Percentiles rank a stretch among this genome's conserved stretches.
phyloP scores from a whole-genome alignment of 805 yeast genomes.

The Pichia gijzeniarum region DNA sequence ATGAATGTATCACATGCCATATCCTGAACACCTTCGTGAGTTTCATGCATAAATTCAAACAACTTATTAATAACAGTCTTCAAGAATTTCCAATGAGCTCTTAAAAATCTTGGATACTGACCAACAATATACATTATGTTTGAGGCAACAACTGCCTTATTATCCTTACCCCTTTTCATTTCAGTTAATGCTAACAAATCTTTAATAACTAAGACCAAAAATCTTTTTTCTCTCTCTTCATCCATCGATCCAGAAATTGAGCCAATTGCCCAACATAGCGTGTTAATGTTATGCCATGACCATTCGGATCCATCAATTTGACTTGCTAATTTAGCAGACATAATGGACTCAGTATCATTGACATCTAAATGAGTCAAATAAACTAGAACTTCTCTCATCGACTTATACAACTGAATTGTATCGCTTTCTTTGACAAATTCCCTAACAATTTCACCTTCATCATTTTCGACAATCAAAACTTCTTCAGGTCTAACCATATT shows the following conservation, averaged over 20 bases:
- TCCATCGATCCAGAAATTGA: conserved; percentile 98
- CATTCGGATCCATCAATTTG: conserved; percentile 96
- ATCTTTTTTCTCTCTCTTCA: conserved; percentile 94
- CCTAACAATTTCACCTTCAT: conserved; percentile 98
- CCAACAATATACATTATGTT: conserved; percentile 99
- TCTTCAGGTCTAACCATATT: conserved; percentile 99
- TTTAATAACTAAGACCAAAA: conserved; percentile 87
- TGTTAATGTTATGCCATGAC: conserved; percentile 98
- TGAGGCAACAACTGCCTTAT: conserved; percentile 99
- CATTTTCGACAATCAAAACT: conserved; percentile 93
- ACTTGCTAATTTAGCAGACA: conserved; percentile 84
- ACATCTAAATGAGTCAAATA: conserved; percentile 94
- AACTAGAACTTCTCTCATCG: conserved; percentile 92
- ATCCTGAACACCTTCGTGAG: conserved; percentile 99
- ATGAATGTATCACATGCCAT: conserved; percentile 99
- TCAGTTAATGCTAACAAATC: conserved; percentile 89
- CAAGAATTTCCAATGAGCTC: conserved; percentile 96
- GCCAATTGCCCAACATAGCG: conserved; percentile 99
- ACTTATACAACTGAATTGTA: conserved; percentile 90
- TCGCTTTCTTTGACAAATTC: conserved; percentile 96
- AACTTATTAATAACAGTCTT: conserved; percentile 93
- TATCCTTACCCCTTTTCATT: conserved; percentile 94
- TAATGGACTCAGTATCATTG: conserved; percentile 85
- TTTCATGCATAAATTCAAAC: conserved; percentile 98
- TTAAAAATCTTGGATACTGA: conserved; percentile 94